phyloP scores from a whole-genome alignment of 345 rosid genomes.

The Salix koriyanagi region DNA sequence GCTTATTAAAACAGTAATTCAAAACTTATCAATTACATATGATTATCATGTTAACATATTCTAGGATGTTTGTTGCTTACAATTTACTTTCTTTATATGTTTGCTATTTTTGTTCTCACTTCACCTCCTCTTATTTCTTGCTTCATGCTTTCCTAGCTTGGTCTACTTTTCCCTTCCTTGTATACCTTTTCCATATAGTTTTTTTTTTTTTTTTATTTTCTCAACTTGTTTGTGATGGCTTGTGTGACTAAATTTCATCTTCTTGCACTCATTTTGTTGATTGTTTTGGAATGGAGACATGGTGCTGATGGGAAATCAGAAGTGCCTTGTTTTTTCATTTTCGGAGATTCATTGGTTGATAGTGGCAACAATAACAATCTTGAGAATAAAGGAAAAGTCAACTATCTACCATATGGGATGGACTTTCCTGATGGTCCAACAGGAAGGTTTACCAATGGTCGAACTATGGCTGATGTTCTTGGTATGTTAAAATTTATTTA shows the following conservation, averaged over 20 bases:
- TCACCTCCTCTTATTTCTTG: no score
- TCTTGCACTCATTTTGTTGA: neutral
- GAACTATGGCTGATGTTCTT: conserved; percentile 4
- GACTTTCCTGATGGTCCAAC: conserved; percentile 30
- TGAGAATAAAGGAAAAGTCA: conserved; percentile 7
- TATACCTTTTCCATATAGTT: no score
- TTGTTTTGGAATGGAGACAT: neutral
- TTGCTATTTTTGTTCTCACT: no score
- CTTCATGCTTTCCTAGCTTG: no score
- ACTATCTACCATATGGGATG: conserved; percentile 29
- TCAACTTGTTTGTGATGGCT: neutral
- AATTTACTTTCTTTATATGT: no score
- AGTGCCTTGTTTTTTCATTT: conserved; percentile 36
- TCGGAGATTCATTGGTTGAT: conserved; percentile 32
- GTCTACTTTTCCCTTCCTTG: no score
- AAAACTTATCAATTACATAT: no score
- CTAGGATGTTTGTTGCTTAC: no score
- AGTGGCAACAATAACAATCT: conserved; percentile 31
- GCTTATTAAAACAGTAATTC: no score
- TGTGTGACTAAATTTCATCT: neutral
- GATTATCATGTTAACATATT: no score
- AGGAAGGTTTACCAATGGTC: conserved; percentile 33
- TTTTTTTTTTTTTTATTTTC: no score
- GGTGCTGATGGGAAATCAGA: neutral
- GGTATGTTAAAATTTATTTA: neutral